Evolutionary conservation across 306 rosid genomes (phyloP), one percentile per base, ranked within the genome.

Genomic region (Glycyrrhiza uralensis): DNA sequence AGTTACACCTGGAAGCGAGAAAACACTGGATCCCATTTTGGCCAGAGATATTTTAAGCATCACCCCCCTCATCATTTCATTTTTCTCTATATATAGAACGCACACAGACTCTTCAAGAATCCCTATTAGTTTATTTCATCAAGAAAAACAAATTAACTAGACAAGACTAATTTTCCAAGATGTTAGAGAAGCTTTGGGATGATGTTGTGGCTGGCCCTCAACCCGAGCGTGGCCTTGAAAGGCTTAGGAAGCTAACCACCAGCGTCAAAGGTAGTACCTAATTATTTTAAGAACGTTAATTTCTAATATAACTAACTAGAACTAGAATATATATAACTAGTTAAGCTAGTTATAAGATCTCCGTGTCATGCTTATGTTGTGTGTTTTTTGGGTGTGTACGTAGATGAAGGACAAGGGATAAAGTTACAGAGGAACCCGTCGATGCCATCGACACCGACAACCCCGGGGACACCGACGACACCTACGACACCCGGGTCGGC

Each of bases 151-250:
- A n/a, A 28, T 24, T 5, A 12, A 14, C 26, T 18, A 10, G 5
- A n/a, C n/a, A 2, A 6, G 0, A 0, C 10, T 11, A 18, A n/a
- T 4, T n/a, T 8, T 5, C 2, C 26, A 87, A 41, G 14, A 69
- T 91, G 80, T 86, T 95, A n/a, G 97, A 85, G 17, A 91, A 86
- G 81, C 85, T 95, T 2, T 95, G 99, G 99, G 99, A 91, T 66
- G 97, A 91, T 50, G 74, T 85, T 3, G 76, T 85, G 0, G 96
- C 93, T 17, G 99, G 97, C 4, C 96, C 97, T 77, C 89, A 88
- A 22, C 96, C 99, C 7, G 96, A 91, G 0, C 84, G 87, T 35
- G 96, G 99, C 45, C 98, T 95, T 36, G 96, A 86, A 29, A 76
- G 14, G 81, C 90, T 95, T 9, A 79, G 97, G 66, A 86, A 82